Evolutionary conservation across 2,329 filamentous ascomycete genomes (phyloP), one percentile per base, ranked within the genome.

Genomic region (Xylaria sp.): DNA sequence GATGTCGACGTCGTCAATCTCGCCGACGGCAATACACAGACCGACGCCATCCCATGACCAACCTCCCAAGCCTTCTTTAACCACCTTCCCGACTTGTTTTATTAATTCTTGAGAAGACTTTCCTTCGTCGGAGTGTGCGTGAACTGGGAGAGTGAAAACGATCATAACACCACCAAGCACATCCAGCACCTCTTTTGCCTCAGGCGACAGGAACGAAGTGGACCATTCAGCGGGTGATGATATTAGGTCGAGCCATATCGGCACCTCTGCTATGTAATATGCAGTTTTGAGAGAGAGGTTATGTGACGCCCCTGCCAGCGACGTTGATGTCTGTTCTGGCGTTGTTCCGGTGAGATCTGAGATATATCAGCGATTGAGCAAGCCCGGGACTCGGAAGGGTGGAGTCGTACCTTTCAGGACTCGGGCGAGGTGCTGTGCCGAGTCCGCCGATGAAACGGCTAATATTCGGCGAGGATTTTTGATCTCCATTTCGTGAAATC

Each of bases 221-320:
- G 87, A 82, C 90, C 90, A 92, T 43, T 87, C 84, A 2, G 76
- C 64, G 0, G 86, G 83, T 4, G 82, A 80, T 6, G 82, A 75
- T 67, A 90, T 83, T 55, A 90, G 82, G 75, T 92, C 90, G n/a
- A 92, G 83, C 90, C 90, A 92, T 72, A 92, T 83, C 52, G 90
- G 89, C 3, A 92, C 82, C 0, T 82, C 82, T 62, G 88, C 84
- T 28, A 80, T 83, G 81, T 91, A 92, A 81, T 92, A 92, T 15
- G 82, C 74, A 23, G 89, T 92, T 69, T 83, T 83, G 64, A 92
- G 80, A 9, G 79, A 68, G 39, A 90, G 83, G 52, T 80, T 77
- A 74, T 91, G 89, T 18, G 89, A 89, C 41, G 84, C 85, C 31
- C 90, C 90, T 1, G 90, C 89, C 39, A 90, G 80, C 2, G 83